phyloP scores from a whole-genome alignment of 306 rosid species.

The Cicer arietinum region DNA sequence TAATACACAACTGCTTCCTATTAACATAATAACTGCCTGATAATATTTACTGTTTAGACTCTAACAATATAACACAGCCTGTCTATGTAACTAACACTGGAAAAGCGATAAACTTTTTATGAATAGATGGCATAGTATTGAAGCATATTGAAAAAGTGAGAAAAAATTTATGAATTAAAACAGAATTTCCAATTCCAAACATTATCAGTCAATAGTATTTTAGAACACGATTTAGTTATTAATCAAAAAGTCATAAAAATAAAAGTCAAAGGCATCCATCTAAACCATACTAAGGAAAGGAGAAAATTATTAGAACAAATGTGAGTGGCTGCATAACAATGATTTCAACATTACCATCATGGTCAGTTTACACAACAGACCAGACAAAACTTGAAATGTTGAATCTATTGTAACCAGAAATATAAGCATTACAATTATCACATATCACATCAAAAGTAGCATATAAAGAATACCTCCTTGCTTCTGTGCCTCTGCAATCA shows the following conservation, averaged over 20 bases:
- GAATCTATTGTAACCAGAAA: constrained; percentile 24
- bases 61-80: too few relatives aligned
- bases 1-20: too few relatives aligned
- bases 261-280: neutral
- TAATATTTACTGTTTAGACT: too few relatives aligned
- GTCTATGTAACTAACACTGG: too few relatives aligned
- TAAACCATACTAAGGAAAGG: neutral
- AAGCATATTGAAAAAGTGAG: neutral
- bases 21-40: too few relatives aligned
- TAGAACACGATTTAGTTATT: neutral
- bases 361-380: neutral
- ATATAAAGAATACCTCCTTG: constrained; percentile 72
- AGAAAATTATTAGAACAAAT: neutral
- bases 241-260: neutral
- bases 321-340: constrained; percentile 10
- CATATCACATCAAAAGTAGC: constrained; percentile 29
- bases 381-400: neutral
- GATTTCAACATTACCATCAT: neutral
- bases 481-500: constrained; percentile 92
- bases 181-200: constrained; percentile 21
- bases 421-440: constrained; percentile 22
- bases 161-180: neutral
- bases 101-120: too few relatives aligned
- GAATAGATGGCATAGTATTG: neutral
- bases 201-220: neutral